Evolutionary conservation across 1,284 basidiomycete species (phyloP).

Genomic region (Blastosporella zonata): DNA sequence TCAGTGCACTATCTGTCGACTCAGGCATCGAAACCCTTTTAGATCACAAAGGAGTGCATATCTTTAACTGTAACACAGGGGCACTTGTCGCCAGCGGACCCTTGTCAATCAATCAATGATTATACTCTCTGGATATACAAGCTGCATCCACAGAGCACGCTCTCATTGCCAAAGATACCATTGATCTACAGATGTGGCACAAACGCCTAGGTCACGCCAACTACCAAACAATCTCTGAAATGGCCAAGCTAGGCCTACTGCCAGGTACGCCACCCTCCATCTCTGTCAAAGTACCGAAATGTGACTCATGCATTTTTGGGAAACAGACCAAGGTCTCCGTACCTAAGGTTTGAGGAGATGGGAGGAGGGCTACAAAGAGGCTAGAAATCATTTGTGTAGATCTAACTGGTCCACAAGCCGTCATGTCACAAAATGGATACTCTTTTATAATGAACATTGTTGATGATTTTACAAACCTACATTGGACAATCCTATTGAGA

Average conservation of each 20-base stretch:
- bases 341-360: constrained; percentile 11
- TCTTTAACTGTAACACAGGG: neutral
- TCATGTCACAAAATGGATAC: constrained; percentile 25
- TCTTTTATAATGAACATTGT: constrained; percentile 29
- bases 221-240: constrained; percentile 12
- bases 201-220: constrained; percentile 19
- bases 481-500: constrained; percentile 10
- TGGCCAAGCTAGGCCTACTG: constrained; percentile 13
- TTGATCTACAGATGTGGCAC: constrained; percentile 15
- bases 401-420: constrained; percentile 25
- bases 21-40: neutral
- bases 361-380: constrained; percentile 19
- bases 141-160: constrained; percentile 1
- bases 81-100: neutral
- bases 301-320: constrained; percentile 17
- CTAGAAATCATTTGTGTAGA: constrained; percentile 34
- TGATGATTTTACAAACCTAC: constrained; percentile 5
- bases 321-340: constrained; percentile 17
- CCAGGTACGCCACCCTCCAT: constrained; percentile 12
- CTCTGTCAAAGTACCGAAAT: constrained; percentile 10
- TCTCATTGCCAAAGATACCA: neutral
- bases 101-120: neutral
- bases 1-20: neutral
- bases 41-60: neutral
- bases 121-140: constrained; percentile 1